Conservation (phyloP, 1,139 yeast species). For the Zygosaccharomyces pseudobailii region DNA sequence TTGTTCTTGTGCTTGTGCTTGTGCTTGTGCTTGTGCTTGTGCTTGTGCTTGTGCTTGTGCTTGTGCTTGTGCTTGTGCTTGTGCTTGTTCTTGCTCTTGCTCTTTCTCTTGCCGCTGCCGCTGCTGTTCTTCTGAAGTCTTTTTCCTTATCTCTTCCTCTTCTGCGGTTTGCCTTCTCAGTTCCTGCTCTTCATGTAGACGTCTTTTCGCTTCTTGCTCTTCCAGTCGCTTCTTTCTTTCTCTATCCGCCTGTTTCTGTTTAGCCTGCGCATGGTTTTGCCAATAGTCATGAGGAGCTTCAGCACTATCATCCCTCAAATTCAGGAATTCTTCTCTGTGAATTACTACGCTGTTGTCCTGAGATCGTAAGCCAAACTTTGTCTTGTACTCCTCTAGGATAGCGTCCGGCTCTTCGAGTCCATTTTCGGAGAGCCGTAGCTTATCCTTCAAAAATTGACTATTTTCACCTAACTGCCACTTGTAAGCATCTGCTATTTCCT, state of each 20-base stretch:
- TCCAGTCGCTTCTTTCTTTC: conserved; percentile 10
- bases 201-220: conserved; percentile 9
- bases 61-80: conserved; percentile 12
- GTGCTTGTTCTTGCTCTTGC: conserved; percentile 4
- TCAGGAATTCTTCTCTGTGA: conserved; percentile 17
- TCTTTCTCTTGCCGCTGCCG: conserved; percentile 8
- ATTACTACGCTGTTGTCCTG: conserved; percentile 19
- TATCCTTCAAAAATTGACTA: conserved; percentile 9
- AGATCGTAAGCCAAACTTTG: conserved; percentile 10
- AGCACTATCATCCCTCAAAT: conserved; percentile 19
- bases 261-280: conserved; percentile 17
- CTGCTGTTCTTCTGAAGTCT: conserved; percentile 3
- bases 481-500: conserved; percentile 4
- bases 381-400: conserved; percentile 11
- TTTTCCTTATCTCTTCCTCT: conserved; percentile 13
- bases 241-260: conserved; percentile 12
- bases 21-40: conserved; percentile 1
- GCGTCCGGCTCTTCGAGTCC: conserved; percentile 6
- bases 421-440: conserved; percentile 8
- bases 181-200: conserved; percentile 17
- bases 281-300: conserved; percentile 32
- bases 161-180: conserved; percentile 13
- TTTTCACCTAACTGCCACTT: conserved; percentile 5
- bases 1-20: too few species aligned
- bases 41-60: conserved; percentile 9